Percentiles rank a stretch among this genome's conserved stretches.
These are phyloP conservation scores for Plasmodium gaboni DNA, from an alignment of 169 alveolate species.

Conservation along the genomic window DNA sequence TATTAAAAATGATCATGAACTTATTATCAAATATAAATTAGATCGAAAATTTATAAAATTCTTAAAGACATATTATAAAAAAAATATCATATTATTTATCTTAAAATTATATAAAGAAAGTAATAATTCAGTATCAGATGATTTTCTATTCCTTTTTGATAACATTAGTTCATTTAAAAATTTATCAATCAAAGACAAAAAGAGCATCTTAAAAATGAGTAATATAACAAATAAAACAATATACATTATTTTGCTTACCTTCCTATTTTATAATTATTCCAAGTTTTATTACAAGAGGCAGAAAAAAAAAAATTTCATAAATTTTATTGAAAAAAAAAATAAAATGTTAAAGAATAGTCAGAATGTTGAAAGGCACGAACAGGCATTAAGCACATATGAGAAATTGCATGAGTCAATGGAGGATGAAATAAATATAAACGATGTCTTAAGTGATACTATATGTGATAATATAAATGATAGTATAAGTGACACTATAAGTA, in stretches of 20 bases:
- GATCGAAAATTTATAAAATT: conserved; percentile 54
- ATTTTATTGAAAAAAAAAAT: conserved; percentile 40
- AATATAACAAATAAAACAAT: conserved; percentile 57
- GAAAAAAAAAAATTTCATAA: conserved; percentile 22
- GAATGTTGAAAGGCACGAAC: no score
- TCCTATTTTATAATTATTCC: conserved; percentile 62
- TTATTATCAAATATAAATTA: conserved; percentile 52
- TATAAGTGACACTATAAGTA: background rate
- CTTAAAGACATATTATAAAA: conserved; percentile 49
- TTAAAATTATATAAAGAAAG: conserved; percentile 51
- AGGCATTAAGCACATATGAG: no score
- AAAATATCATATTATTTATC: conserved; percentile 29
- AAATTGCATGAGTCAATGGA: background rate
- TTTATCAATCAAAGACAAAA: conserved; percentile 32
- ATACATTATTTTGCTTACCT: conserved; percentile 31
- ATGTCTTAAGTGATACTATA: conserved; percentile 11
- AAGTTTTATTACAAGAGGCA: conserved; percentile 46
- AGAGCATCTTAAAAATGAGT: conserved; percentile 59
- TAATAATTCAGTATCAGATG: conserved; percentile 21
- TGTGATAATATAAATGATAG: background rate
- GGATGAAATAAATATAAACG: conserved; percentile 4
- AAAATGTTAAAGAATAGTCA: background rate
- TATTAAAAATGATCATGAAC: conserved; percentile 67
- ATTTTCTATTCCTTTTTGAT: conserved; percentile 48
- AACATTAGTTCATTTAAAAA: conserved; percentile 38